These are phyloP conservation scores for Butyriboletus loyo DNA, from an alignment of 768 basidiomycete species.

Conservation along the genomic window DNA sequence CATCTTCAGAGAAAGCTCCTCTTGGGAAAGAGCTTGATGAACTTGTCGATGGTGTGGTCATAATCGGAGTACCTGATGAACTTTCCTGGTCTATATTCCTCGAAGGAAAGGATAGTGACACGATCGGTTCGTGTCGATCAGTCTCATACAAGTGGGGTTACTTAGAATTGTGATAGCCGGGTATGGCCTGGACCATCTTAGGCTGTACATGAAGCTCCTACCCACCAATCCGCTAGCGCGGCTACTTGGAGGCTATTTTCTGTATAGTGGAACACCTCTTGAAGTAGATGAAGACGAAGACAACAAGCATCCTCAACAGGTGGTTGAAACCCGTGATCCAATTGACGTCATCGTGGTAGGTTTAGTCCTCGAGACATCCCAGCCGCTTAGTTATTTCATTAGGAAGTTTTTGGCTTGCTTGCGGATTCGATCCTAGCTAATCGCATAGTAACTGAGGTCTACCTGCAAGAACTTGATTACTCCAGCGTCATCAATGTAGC, in stretches of 20 bases:
- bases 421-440: slow-evolving; percentile 63
- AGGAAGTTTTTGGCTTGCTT: slow-evolving; percentile 55
- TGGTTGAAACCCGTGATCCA: slow-evolving; percentile 45
- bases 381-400: slow-evolving; percentile 9
- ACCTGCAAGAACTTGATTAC: slow-evolving; percentile 69
- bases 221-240: slow-evolving; percentile 53
- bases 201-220: slow-evolving; percentile 63
- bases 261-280: slow-evolving; percentile 49
- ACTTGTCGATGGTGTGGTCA: slow-evolving; percentile 69
- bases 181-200: slow-evolving; percentile 57
- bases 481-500: slow-evolving; percentile 66
- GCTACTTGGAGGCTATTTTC: slow-evolving; percentile 66
- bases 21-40: slow-evolving; percentile 65
- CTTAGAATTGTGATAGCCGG: slow-evolving; percentile 41
- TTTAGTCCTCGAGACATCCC: neutral
- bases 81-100: slow-evolving; percentile 78
- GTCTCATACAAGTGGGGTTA: neutral
- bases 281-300: slow-evolving; percentile 37
- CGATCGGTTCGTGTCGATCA: slow-evolving; percentile 51
- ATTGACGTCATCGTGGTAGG: slow-evolving; percentile 63
- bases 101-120: slow-evolving; percentile 68
- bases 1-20: slow-evolving; percentile 39
- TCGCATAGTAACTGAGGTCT: slow-evolving; percentile 62
- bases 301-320: slow-evolving; percentile 5
- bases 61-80: slow-evolving; percentile 75